phyloP scores from a whole-genome alignment of 345 rosid genomes.

The Luvunga scandens region DNA sequence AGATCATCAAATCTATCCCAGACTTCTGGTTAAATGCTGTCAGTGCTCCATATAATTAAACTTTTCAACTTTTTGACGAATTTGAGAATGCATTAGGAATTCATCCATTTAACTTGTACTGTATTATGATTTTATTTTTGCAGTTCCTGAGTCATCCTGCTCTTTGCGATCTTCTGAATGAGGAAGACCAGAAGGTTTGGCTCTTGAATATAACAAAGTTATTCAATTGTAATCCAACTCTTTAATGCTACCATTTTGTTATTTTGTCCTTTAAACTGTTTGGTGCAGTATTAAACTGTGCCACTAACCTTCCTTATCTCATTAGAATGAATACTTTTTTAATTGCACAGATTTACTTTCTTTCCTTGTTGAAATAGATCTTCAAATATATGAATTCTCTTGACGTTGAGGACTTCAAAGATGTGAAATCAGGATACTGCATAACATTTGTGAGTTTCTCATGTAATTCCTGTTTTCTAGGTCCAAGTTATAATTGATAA shows the following conservation, averaged over 20 bases:
- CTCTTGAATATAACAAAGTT: conserved; percentile 8
- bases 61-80: conserved; percentile 5
- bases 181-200: conserved; percentile 43
- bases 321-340: neutral
- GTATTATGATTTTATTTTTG: neutral
- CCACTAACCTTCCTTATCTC: neutral
- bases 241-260: neutral
- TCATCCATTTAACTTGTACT: neutral
- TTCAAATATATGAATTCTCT: conserved; percentile 33
- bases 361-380: conserved; percentile 19
- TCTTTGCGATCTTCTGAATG: conserved; percentile 25
- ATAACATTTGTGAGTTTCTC: conserved; percentile 34
- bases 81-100: neutral
- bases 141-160: conserved; percentile 45
- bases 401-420: conserved; percentile 44
- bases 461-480: neutral
- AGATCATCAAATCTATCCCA: conserved; percentile 40
- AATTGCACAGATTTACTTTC: neutral
- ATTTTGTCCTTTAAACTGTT: no score
- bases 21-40: conserved; percentile 50
- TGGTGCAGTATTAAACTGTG: neutral
- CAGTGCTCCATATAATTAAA: conserved; percentile 14
- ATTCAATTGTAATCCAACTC: neutral
- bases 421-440: conserved; percentile 39
- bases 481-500: neutral